Evolutionary conservation across 1,284 basidiomycete genomes (phyloP).

Genomic region (Leccinum subatratum): DNA sequence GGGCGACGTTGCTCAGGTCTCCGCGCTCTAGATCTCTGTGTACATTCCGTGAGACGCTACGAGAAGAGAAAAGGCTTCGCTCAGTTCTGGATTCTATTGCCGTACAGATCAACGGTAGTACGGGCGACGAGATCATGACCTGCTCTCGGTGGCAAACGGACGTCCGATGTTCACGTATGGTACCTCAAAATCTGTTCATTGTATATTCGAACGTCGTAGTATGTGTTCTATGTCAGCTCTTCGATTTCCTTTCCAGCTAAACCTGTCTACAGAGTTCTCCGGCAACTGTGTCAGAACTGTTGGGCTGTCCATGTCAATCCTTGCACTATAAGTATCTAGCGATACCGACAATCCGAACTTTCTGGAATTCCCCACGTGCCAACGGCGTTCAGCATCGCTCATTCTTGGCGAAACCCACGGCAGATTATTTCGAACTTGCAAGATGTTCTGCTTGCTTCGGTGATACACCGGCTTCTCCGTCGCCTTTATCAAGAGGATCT

Average conservation of each 20-base stretch:
- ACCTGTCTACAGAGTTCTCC: not conserved
- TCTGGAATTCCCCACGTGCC: not conserved
- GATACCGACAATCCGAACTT: not conserved
- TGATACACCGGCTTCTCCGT: not conserved
- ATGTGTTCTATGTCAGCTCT: not conserved
- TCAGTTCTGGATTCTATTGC: not conserved
- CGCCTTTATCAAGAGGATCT: conserved; percentile 10
- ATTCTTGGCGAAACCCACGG: not conserved
- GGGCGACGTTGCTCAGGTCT: not conserved
- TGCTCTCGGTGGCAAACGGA: not conserved
- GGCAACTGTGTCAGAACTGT: not conserved
- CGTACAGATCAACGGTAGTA: not conserved
- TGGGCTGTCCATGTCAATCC: not conserved
- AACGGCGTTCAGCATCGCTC: conserved; percentile 2
- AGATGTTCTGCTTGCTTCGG: not conserved
- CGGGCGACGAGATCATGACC: not conserved
- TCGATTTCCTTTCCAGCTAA: not conserved
- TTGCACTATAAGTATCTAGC: not conserved
- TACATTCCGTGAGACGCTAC: not conserved
- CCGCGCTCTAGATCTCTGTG: not conserved
- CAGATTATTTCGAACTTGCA: not conserved
- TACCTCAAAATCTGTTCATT: not conserved
- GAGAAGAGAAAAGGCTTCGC: not conserved
- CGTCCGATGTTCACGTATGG: not conserved
- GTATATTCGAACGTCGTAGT: not conserved